A percentile compares a stretch with the other conserved stretches of the same genome.
Evolutionary conservation across 73 alveolate genomes (phyloP).

Genomic region (Paramecium biaurelia): DNA sequence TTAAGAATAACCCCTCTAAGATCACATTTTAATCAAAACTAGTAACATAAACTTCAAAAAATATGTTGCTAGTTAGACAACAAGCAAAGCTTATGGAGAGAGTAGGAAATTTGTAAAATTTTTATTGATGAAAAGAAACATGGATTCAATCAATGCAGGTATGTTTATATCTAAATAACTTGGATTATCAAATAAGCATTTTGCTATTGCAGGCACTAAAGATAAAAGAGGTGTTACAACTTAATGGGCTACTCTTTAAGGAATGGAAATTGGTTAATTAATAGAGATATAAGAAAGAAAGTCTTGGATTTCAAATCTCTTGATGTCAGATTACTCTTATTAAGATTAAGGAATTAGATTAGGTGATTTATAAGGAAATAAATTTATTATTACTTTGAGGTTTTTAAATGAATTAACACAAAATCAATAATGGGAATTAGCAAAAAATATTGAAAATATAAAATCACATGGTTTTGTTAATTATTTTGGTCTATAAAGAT

Average conservation of each 20-base stretch:
- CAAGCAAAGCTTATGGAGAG: constrained; percentile 18
- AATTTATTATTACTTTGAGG: constrained; percentile 91
- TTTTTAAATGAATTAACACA: constrained; percentile 67
- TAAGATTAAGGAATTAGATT: constrained; percentile 82
- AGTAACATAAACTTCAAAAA: constrained; percentile 36
- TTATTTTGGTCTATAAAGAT: constrained; percentile 95
- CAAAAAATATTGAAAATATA: constrained; percentile 73
- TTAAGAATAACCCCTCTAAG: constrained; percentile 46
- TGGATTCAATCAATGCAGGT: constrained; percentile 92
- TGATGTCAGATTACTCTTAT: constrained; percentile 81
- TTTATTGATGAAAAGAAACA: constrained; percentile 83
- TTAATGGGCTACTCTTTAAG: constrained; percentile 76
- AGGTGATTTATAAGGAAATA: constrained; percentile 96
- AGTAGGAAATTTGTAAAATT: constrained; percentile 69
- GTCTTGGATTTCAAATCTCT: constrained; percentile 67
- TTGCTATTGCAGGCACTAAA: constrained; percentile 95
- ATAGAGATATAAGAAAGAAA: constrained; percentile 28
- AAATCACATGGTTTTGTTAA: constrained; percentile 92
- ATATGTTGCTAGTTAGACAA: constrained; percentile 2
- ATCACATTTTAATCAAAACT: constrained; percentile 48
- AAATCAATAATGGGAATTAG: constrained; percentile 71
- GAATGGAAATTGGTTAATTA: constrained; percentile 24
- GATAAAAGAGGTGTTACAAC: constrained; percentile 99
- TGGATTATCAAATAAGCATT: constrained; percentile 79
- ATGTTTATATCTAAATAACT: constrained; percentile 81